A percentile compares a stretch with the other conserved stretches of the same genome.
These are phyloP conservation scores for Cenococcum geophilum DNA, from an alignment of 495 filamentous ascomycete genomes.

Conservation along the genomic window DNA sequence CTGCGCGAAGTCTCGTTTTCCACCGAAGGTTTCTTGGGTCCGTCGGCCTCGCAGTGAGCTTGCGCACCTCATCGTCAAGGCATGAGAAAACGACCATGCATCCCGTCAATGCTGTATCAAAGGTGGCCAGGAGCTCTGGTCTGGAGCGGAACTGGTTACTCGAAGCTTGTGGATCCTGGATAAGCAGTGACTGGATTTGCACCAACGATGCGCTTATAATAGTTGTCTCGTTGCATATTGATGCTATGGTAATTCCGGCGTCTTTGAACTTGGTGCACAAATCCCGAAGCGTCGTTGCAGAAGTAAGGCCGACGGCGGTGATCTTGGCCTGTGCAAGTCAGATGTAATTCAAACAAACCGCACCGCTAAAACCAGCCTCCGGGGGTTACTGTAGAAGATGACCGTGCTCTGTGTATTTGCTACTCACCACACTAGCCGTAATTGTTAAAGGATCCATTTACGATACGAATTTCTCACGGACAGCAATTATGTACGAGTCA, in stretches of 20 bases:
- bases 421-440: conserved; percentile 1
- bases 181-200: background rate
- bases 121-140: background rate
- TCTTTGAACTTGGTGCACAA: background rate
- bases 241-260: background rate
- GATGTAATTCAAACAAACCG: too few species aligned
- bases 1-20: background rate
- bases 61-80: background rate
- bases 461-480: too few species aligned
- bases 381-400: too few species aligned
- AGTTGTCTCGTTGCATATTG: background rate
- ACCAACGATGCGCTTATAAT: background rate
- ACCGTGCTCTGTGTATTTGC: background rate
- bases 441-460: conserved; percentile 1
- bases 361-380: too few species aligned
- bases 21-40: background rate
- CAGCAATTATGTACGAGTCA: too few species aligned
- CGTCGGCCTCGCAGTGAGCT: background rate
- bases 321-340: too few species aligned
- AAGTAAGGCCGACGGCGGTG: background rate
- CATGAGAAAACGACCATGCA: conserved; percentile 6
- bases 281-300: background rate
- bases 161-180: background rate
- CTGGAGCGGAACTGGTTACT: background rate
- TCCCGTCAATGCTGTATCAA: conserved; percentile 3